phyloP scores from a whole-genome alignment of 2,329 filamentous ascomycete genomes.

The Penicillium sp. region DNA sequence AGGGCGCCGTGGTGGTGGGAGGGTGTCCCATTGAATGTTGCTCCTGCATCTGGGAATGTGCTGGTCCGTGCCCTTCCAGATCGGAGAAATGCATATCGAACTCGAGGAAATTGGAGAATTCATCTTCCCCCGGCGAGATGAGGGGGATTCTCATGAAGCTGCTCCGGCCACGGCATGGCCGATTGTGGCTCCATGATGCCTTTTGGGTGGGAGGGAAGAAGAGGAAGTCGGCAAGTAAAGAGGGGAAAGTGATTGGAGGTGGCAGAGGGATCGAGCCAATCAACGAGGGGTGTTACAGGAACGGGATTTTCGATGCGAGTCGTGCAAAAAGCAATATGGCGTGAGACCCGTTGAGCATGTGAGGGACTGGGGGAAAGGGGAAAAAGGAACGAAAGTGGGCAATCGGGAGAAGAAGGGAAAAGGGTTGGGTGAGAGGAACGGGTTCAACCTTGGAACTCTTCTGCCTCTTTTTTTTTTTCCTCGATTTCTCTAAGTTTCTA shows the following conservation, averaged over 20 bases:
- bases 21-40: conserved; percentile 33
- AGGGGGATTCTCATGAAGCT: conserved; percentile 41
- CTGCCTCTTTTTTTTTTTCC: not conserved
- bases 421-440: too few relatives aligned
- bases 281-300: not conserved
- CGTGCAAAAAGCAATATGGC: not conserved
- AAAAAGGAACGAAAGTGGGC: not conserved
- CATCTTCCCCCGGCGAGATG: conserved; percentile 43
- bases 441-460: not conserved
- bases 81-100: conserved; percentile 50
- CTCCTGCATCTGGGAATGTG: conserved; percentile 35
- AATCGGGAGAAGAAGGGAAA: too few relatives aligned
- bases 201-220: not conserved
- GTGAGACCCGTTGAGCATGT: not conserved
- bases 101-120: conserved; percentile 52
- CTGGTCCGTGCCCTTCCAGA: conserved; percentile 40
- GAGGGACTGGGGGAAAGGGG: not conserved
- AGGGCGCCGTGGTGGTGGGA: conserved; percentile 31
- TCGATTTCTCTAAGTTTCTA: not conserved
- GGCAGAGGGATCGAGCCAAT: conserved; percentile 1
- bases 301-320: not conserved
- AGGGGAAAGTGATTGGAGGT: not conserved
- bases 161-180: conserved; percentile 42
- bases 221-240: not conserved
- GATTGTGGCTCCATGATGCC: conserved; percentile 42